phyloP scores from a whole-genome alignment of 306 rosid genomes.

The Acacia confusa region DNA sequence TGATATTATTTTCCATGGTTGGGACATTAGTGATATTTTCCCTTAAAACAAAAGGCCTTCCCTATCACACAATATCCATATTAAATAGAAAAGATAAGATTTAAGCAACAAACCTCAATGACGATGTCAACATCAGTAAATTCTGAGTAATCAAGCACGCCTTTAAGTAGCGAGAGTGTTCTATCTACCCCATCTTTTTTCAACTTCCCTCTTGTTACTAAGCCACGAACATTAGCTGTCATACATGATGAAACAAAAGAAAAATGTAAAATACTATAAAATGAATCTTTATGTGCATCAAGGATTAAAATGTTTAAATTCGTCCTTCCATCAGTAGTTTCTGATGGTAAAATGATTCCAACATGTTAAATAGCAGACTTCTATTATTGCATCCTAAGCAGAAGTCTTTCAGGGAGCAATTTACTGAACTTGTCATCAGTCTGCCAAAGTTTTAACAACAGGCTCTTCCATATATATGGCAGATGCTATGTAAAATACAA shows the following conservation, averaged over 20 bases:
- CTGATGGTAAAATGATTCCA: neutral
- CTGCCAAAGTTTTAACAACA: neutral
- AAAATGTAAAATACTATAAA: neutral
- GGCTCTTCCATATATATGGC: neutral
- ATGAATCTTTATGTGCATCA: conserved; percentile 2
- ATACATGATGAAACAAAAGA: conserved; percentile 33
- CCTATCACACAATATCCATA: neutral
- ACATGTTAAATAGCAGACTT: neutral
- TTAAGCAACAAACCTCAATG: conserved; percentile 70
- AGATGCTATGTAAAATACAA: neutral
- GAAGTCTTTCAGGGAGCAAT: neutral
- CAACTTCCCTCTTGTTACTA: conserved; percentile 70
- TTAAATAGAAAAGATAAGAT: neutral
- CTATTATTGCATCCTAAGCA: neutral
- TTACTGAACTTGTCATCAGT: neutral
- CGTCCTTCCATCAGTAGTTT: neutral
- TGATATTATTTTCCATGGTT: too few species aligned
- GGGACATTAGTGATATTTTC: too few species aligned
- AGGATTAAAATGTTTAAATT: conserved; percentile 22
- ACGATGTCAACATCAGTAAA: conserved; percentile 89
- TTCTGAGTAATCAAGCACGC: conserved; percentile 77
- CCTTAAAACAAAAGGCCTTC: conserved; percentile 6
- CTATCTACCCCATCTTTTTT: conserved; percentile 63
- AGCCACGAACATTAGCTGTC: conserved; percentile 69
- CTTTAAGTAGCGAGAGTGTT: conserved; percentile 74